Base-by-base conservation (phyloP, 1,284 basidiomycete species). In the Pseudozyma hubeiensis region DNA sequence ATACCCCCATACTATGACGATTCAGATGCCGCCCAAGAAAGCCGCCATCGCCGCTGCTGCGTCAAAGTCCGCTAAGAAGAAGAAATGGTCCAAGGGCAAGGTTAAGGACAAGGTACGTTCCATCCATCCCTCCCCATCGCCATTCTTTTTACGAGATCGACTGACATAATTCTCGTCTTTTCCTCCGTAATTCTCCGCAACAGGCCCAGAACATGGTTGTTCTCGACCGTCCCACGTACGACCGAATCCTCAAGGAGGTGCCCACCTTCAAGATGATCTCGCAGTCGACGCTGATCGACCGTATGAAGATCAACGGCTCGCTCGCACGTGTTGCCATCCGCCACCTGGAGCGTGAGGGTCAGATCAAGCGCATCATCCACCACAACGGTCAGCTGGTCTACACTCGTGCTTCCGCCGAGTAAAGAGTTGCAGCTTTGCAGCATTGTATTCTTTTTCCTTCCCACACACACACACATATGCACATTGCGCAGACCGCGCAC, bases 61-160 rank as follows among this genome's bases (percentile, higher is more conserved):
- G 73, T 64, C 75, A 70, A 83, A 83, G 75, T 67, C 72, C 10
- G 70, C 91, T 76, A 97, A 97, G 90, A 98, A 98, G 90, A 98
- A 98, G 92, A 98, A 98, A 90, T 98, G 95, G 95, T 97, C 94
- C 81, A 98, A 98, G 90, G 95, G 95, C 87, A 97, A 97, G 88
- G 94, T 97, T 86, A 97, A 97, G 91, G 94, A 97, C 88, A 97
- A 97, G 91, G 93, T 76, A 54, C 40, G 77, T 67, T 31, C 61
- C 5, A 24, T 7, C 13, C 13, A 10, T 41, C n/a, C n/a, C 53
- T 40, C 30, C 3, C 5, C 35, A n/a, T 45, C 7, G 11, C 30
- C 19, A 17, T 35, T 43, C 31, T 3, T 35, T 35, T 40, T 30
- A 5, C 7, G 2, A 19, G 9, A n/a, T 7, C 9, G 37, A 24